phyloP scores from a whole-genome alignment of 2,329 filamentous ascomycete genomes.

The Thelonectria blattea region DNA sequence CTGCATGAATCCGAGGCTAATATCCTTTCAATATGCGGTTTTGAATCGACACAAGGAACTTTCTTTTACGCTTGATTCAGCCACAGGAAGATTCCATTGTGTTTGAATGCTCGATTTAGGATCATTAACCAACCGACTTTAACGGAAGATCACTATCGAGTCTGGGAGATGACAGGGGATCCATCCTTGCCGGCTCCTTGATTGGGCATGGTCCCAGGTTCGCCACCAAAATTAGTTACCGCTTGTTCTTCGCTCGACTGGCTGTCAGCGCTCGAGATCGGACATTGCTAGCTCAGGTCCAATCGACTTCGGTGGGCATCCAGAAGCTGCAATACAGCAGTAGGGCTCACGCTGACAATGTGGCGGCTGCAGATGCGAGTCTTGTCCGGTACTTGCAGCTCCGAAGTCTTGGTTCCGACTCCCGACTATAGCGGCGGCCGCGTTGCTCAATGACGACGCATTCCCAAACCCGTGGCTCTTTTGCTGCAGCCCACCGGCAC shows the following conservation, averaged over 20 bases:
- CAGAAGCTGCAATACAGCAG: constrained; percentile 9
- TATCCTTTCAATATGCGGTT: constrained; percentile 11
- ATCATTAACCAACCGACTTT: constrained; percentile 8
- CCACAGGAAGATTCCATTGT: not conserved
- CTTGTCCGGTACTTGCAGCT: constrained; percentile 2
- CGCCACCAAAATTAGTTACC: constrained; percentile 17
- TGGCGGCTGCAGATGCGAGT: constrained; percentile 21
- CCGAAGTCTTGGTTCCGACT: constrained; percentile 4
- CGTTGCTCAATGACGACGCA: constrained; percentile 20
- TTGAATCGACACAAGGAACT: not conserved
- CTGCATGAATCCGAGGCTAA: constrained; percentile 13
- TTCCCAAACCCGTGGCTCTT: not conserved
- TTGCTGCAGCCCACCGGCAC: constrained; percentile 1
- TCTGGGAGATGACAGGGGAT: constrained; percentile 1
- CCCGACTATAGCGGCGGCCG: constrained; percentile 5
- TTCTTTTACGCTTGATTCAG: not conserved
- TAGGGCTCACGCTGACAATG: constrained; percentile 15
- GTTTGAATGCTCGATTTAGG: constrained; percentile 13
- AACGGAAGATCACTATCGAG: constrained; percentile 7
- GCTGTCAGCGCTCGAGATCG: constrained; percentile 14
- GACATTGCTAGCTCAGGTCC: constrained; percentile 11
- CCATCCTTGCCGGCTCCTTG: not conserved
- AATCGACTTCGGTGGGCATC: constrained; percentile 12
- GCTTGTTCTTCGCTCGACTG: constrained; percentile 18
- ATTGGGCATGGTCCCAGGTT: not conserved